Percentiles rank a stretch among this genome's conserved stretches.
These are phyloP conservation scores for Psilocybe cyanescens DNA, from an alignment of 768 basidiomycete species.

Conservation along the genomic window DNA sequence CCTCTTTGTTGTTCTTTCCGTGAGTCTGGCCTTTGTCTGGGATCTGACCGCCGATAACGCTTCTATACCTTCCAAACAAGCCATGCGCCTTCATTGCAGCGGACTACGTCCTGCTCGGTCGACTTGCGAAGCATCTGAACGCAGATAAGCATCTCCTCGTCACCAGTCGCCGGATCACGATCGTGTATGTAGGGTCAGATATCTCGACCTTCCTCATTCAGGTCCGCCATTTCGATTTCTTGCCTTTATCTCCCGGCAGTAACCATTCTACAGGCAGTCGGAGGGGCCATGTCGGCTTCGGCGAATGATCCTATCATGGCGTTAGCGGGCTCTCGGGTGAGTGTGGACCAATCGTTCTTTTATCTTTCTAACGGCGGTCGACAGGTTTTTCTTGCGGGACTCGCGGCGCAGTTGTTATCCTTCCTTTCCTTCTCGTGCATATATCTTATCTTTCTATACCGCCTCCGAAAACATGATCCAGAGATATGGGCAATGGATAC, in stretches of 20 bases:
- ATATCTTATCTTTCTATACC: conserved; percentile 50
- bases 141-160: conserved; percentile 54
- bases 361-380: neutral
- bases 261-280: conserved; percentile 40
- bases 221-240: conserved; percentile 28
- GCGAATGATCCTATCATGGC: conserved; percentile 32
- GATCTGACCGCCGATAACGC: neutral
- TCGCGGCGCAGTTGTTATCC: conserved; percentile 58
- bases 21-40: conserved; percentile 25
- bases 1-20: conserved; percentile 63
- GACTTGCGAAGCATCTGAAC: conserved; percentile 53
- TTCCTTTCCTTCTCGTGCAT: conserved; percentile 52
- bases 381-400: conserved; percentile 60
- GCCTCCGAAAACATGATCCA: conserved; percentile 44
- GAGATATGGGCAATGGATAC: conserved; percentile 43
- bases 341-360: conserved; percentile 11
- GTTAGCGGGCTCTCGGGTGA: conserved; percentile 38
- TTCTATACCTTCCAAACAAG: conserved; percentile 30
- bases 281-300: conserved; percentile 50
- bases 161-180: conserved; percentile 50
- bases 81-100: conserved; percentile 79
- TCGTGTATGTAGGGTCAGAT: conserved; percentile 65
- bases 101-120: conserved; percentile 69
- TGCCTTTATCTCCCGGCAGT: neutral
- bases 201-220: conserved; percentile 71